Base-by-base conservation (phyloP, 1,284 basidiomycete species). In the Phylloporus sp. region DNA sequence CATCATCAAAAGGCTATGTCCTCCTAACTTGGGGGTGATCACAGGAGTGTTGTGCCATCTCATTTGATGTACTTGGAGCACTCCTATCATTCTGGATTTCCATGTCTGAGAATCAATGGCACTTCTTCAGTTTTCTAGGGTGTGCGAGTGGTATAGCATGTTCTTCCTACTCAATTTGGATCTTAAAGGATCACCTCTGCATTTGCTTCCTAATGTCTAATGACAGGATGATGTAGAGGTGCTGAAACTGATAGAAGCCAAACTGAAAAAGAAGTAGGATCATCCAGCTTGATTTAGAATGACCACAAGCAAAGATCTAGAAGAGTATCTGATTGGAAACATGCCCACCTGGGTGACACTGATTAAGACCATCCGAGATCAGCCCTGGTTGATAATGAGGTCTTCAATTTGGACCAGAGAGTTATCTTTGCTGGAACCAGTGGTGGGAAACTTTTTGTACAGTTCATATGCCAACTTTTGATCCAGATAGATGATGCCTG, bases 51-150 rank as follows among this genome's bases (percentile, higher is more conserved):
- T 61, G 1, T 47, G 45, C 15, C 45, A 61, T 14, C 29, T 61
- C 3, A 32, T 61, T 47, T 23, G 43, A 3, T 63, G 53, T 14
- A 63, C 37, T 3, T 55, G 5, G 2, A 41, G 49, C 15, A 56
- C 53, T 3, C 53, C 62, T 4, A 63, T 63, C 39, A 56, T 63
- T n/a, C 23, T 56, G 39, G 62, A 63, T 23, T 55, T 32, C 6
- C 63, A 64, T 64, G 63, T 64, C 6, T 3, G 15, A 15, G 55
- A 64, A 19, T 64, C 53, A 8, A 58, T 64, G 55, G 63, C 55
- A 8, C 62, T 63, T 3, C 41, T 63, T 11, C 29, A 37, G 19
- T 63, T 57, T 15, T 47, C 41, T 20, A 19, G 15, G 5, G 11
- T 57, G 2, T 56, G 29, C 6, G 15, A 64, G 20, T 5, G 12